Percentiles rank a stretch among this genome's conserved stretches.
phyloP scores from a whole-genome alignment of 352 stramenopile species.

The Vaucheria bursata region DNA sequence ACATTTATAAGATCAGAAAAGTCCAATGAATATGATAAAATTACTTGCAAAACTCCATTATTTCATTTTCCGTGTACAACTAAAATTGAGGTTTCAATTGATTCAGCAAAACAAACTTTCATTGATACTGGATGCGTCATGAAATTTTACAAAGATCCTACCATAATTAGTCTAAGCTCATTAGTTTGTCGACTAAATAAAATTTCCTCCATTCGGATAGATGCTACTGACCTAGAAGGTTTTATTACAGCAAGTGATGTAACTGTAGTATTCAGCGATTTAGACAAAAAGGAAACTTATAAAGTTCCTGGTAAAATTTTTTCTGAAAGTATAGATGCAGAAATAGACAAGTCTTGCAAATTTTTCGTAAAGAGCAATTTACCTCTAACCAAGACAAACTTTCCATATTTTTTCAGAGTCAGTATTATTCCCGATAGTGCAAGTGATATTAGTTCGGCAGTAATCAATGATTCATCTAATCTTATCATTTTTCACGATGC shows the following conservation, averaged over 20 bases:
- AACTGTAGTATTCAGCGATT: not conserved
- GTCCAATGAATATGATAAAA: not conserved
- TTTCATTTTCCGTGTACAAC: slow-evolving; percentile 61
- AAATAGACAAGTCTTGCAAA: no score
- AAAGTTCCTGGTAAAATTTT: no score
- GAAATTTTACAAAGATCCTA: slow-evolving; percentile 4
- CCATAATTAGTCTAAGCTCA: not conserved
- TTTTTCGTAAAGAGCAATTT: no score
- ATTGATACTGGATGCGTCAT: slow-evolving; percentile 4
- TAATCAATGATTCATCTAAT: not conserved
- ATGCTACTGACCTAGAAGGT: not conserved
- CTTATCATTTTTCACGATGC: slow-evolving; percentile 7
- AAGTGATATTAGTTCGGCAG: not conserved
- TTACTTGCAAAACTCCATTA: slow-evolving; percentile 61
- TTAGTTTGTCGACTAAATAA: not conserved
- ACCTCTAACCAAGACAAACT: no score
- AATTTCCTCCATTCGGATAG: not conserved
- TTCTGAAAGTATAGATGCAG: no score
- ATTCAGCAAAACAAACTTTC: not conserved
- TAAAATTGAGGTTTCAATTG: slow-evolving; percentile 24
- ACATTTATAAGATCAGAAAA: slow-evolving; percentile 7
- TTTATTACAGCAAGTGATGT: not conserved
- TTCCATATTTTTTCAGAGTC: no score
- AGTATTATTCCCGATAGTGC: not conserved
- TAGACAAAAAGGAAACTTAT: no score